Evolutionary conservation across 495 filamentous ascomycete genomes (phyloP), one percentile per base, ranked within the genome.

Genomic region (Aspergillus hancockii): DNA sequence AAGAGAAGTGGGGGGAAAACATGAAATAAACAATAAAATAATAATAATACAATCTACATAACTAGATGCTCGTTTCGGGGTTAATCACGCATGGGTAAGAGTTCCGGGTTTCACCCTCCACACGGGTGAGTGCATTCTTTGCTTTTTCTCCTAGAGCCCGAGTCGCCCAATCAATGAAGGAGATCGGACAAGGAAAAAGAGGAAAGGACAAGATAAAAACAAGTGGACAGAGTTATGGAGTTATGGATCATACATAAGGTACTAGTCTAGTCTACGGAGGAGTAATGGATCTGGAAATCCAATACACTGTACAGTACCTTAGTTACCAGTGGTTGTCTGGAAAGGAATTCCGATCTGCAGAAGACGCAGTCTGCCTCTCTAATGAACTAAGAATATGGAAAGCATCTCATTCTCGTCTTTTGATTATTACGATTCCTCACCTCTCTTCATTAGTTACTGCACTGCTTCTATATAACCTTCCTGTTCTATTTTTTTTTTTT

Each of bases 111-210:
- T 55, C 56, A 53, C 36, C 36, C 38, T 53, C 53, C 62, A 56
- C 54, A 61, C 62, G 43, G 34, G 34, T 45, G 49, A 50, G 51
- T 55, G 54, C 54, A 60, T 64, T 58, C 41, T 65, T 28, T 61
- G 46, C 51, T 61, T 61, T 65, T 65, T 47, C 12, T 62, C 49
- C 51, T 59, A 38, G 8, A 41, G n/a, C 21, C 28, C 14, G 18
- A 46, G 40, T n/a, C 32, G 19, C 18, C 53, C 38, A 55, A 45
- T 55, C 36, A 47, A 55, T 49, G 16, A 23, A 28, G 25, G 12
- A 19, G 43, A 34, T 43, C 43, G 32, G 18, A 41, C 21, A 41
- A 53, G 34, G 50, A 36, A 32, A 32, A n/a, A n/a, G n/a, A n/a
- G n/a, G n/a, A n/a, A n/a, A n/a, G n/a, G n/a, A n/a, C n/a, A n/a